Conservation (phyloP, 2,329 filamentous ascomycete species). For the Pseudogymnoascus destructans region DNA sequence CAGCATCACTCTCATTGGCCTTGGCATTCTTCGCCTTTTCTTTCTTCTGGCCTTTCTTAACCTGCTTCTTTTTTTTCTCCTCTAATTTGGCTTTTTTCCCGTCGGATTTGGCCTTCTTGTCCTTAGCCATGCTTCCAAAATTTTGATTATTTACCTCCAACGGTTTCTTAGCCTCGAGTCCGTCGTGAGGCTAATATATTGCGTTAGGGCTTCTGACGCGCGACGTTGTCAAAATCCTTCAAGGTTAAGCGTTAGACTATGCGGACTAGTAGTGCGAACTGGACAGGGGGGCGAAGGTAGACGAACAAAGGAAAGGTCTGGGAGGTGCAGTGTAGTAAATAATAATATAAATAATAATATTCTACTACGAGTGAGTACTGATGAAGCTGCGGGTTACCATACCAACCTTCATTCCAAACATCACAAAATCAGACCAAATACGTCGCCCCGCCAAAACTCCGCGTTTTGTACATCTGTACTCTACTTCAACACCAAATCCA, state of each 20-base stretch:
- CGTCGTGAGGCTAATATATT: constrained; percentile 6
- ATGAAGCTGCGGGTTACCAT: not conserved
- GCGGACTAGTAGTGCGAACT: not conserved
- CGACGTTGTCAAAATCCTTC: constrained; percentile 1
- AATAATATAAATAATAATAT: not conserved
- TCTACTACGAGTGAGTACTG: not conserved
- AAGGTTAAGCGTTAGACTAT: constrained; percentile 3
- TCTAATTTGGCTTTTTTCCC: constrained; percentile 41
- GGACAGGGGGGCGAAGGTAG: not conserved
- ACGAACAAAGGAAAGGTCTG: not conserved
- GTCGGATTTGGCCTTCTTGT: constrained; percentile 35
- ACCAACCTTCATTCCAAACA: not conserved
- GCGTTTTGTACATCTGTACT: not conserved
- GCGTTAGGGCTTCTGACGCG: constrained; percentile 5
- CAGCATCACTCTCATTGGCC: constrained; percentile 69
- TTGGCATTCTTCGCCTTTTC: constrained; percentile 57
- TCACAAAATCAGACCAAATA: not conserved
- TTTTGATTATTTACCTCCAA: not conserved
- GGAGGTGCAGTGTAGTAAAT: not conserved
- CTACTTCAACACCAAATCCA: not conserved
- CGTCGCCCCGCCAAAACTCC: constrained; percentile 2
- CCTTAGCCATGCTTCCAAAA: constrained; percentile 33
- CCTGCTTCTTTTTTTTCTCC: constrained; percentile 64
- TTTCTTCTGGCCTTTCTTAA: constrained; percentile 83
- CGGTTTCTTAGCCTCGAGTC: not conserved